Percentiles rank a stretch among this genome's conserved stretches.
These are phyloP conservation scores for Gynandropsis gynandra DNA, from an alignment of 345 rosid genomes.

Conservation along the genomic window DNA sequence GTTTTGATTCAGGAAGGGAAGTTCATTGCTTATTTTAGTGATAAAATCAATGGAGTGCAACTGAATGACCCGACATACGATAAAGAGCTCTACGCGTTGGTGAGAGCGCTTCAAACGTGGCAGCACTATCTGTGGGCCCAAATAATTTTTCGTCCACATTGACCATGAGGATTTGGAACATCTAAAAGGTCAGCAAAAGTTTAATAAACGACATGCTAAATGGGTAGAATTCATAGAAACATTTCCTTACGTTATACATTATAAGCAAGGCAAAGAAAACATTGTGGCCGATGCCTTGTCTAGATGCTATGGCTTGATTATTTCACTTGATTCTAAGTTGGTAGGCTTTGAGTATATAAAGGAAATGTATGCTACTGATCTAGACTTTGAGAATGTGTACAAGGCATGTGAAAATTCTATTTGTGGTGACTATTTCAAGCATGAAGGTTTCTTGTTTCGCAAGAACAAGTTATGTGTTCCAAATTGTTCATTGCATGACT, in stretches of 20 bases:
- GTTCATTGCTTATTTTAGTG: background rate
- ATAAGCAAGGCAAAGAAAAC: too few relatives aligned
- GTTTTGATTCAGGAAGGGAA: background rate
- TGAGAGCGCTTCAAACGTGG: background rate
- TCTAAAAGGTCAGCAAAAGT: background rate
- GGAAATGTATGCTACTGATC: too few relatives aligned
- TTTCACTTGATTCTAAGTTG: background rate
- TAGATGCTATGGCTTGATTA: background rate
- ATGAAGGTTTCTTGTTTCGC: background rate
- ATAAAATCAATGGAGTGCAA: background rate
- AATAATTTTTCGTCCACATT: background rate
- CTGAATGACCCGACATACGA: conserved; percentile 3
- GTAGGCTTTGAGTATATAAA: background rate
- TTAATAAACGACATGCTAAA: too few relatives aligned
- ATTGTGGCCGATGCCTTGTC: background rate
- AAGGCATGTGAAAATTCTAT: too few relatives aligned
- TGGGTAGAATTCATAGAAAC: too few relatives aligned
- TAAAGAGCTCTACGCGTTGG: background rate
- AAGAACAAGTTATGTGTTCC: background rate
- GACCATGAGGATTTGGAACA: background rate
- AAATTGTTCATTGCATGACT: background rate
- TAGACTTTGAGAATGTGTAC: too few relatives aligned
- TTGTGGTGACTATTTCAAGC: too few relatives aligned
- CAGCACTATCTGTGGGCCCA: background rate
- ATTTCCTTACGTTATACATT: too few relatives aligned